phyloP scores from a whole-genome alignment of 176 grass and related monocot genomes.

The Aegilops tauschii region DNA sequence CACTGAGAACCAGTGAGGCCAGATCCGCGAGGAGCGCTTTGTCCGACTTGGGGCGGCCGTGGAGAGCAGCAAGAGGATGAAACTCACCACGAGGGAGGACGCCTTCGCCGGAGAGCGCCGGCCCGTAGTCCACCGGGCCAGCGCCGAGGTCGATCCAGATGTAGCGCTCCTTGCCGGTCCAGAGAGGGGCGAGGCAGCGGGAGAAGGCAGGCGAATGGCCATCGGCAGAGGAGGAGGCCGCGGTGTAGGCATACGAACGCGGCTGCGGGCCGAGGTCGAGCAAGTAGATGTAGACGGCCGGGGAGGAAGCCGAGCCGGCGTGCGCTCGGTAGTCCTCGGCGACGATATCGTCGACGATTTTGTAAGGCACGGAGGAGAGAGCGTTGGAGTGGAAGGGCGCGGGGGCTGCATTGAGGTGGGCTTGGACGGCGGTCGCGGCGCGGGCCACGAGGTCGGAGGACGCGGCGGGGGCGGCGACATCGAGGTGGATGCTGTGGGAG shows the following conservation, averaged over 20 bases:
- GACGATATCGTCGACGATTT: constrained; percentile 59
- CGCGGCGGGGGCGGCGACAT: constrained; percentile 20
- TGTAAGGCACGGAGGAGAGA: constrained; percentile 74
- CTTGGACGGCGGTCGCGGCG: constrained; percentile 29
- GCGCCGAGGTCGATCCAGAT: constrained; percentile 90
- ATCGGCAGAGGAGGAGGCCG: constrained; percentile 34
- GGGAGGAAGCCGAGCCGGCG: constrained; percentile 34
- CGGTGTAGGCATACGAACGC: constrained; percentile 72
- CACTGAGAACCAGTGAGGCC: constrained; percentile 70
- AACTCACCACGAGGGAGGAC: constrained; percentile 93
- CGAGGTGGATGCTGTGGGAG: constrained; percentile 47
- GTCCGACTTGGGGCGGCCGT: constrained; percentile 79
- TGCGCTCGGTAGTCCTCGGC: constrained; percentile 54
- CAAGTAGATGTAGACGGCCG: constrained; percentile 86
- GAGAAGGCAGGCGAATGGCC: constrained; percentile 59
- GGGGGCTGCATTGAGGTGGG: constrained; percentile 43
- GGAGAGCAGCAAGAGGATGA: constrained; percentile 76
- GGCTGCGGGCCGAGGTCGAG: constrained; percentile 65
- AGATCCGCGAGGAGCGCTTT: constrained; percentile 61
- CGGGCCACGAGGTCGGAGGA: constrained; percentile 23
- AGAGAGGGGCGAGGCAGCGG: constrained; percentile 71
- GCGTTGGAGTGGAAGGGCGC: constrained; percentile 61
- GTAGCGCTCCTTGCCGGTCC: constrained; percentile 90
- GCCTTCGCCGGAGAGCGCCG: constrained; percentile 82
- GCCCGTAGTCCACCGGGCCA: constrained; percentile 83